Base-by-base conservation (phyloP, 441 rosid genomes). In the Pelargonium cotyledonis region DNA sequence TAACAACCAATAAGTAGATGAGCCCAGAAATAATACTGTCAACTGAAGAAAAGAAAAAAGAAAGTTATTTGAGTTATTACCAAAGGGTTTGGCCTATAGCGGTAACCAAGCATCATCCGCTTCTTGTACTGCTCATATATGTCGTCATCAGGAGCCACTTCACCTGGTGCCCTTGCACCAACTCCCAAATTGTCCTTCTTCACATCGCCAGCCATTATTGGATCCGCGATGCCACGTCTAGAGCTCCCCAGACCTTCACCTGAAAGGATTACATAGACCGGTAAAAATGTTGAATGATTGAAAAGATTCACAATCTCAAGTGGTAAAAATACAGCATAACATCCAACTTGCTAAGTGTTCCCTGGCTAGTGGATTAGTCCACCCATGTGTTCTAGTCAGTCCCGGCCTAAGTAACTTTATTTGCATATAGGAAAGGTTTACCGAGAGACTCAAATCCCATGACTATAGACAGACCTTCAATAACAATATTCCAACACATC, bases 51-150 rank as follows among this genome's bases (percentile, higher is more conserved):
- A n/a, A n/a, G n/a, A 5, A 57, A 15, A 57, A 16, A 57, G 1
- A 69, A 11, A 41, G 14, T 10, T 0, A n/a, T 35, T 6, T n/a
- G 19, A 64, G 51, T 7, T 8, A 6, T 47, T 87, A 94, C 99
- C 95, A 94, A 77, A 65, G 99, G 97, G 73, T 94, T 94, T 61
- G 99, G 99, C 67, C 99, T 84, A 77, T 94, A 66, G 63, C 88
- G 87, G 79, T 94, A 94, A 63, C 99, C 99, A 65, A 94, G 94
- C 97, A 94, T 94, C 99, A 94, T 94, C 31, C 97, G 88, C 90
- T 91, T 94, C 90, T 95, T 95, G 70, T 92, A 92, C 80, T 95
- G 97, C 82, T 95, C 99, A 21, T 95, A 95, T 79, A 92, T 95
- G 78, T 95, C 98, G 81, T 95, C 99, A 0, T 95, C 96, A 23